Evolutionary conservation across 192 early-diverging fungal genomes (phyloP).

Genomic region (Dispira simplex): DNA sequence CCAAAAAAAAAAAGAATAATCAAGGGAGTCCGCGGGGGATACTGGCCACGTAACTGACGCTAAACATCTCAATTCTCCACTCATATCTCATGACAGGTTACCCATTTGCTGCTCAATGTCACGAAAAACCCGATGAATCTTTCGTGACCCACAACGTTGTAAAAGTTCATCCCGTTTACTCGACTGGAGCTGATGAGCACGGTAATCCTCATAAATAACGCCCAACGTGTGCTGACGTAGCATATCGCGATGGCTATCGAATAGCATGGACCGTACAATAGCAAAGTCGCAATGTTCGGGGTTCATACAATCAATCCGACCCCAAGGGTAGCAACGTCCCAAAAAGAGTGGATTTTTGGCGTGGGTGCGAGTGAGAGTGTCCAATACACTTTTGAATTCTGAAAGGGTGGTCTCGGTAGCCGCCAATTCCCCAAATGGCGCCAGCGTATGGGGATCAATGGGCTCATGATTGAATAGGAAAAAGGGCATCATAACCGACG

Average conservation of each 20-base stretch:
- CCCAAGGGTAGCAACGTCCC: constrained; percentile 84
- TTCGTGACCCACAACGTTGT: constrained; percentile 68
- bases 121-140: constrained; percentile 89
- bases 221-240: constrained; percentile 80
- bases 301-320: constrained; percentile 90
- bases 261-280: constrained; percentile 74
- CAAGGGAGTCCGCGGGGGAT: background rate
- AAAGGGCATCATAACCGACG: constrained; percentile 1
- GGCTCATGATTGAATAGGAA: constrained; percentile 7
- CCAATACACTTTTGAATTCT: background rate
- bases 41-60: background rate
- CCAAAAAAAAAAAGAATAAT: background rate
- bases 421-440: background rate
- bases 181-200: constrained; percentile 63
- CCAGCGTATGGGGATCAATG: constrained; percentile 3
- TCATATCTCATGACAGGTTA: no score
- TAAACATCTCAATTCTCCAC: constrained; percentile 34
- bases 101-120: constrained; percentile 55
- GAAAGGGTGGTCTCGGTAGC: background rate
- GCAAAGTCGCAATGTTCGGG: constrained; percentile 92
- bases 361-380: background rate
- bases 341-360: constrained; percentile 67
- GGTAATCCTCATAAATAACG: constrained; percentile 85
- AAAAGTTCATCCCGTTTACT: constrained; percentile 65
- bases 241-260: constrained; percentile 89